These are phyloP conservation scores for Sclerotinia subarctica DNA, from an alignment of 2,329 filamentous ascomycete genomes.

Conservation along the genomic window DNA sequence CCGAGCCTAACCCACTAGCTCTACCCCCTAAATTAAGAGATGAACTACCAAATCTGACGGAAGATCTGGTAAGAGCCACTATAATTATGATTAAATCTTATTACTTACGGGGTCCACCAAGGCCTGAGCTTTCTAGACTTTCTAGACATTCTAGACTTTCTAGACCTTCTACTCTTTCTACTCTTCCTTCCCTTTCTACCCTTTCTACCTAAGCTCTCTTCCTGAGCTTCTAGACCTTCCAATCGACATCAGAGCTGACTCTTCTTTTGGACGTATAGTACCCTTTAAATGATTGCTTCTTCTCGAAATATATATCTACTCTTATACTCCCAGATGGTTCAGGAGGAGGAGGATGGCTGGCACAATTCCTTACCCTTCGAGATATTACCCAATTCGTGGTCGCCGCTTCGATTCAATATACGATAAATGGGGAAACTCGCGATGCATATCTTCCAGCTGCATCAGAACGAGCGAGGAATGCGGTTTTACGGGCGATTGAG, in stretches of 20 bases:
- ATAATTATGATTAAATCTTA: background rate
- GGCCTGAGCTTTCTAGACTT: background rate
- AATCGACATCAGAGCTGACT: background rate
- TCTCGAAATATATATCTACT: conserved; percentile 39
- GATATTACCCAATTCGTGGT: conserved; percentile 43
- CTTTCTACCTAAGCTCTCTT: background rate
- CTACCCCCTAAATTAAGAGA: conserved; percentile 39
- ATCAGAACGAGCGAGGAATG: conserved; percentile 41
- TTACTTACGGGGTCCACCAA: background rate
- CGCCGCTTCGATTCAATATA: conserved; percentile 42
- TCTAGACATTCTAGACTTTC: too few species aligned
- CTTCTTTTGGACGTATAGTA: conserved; percentile 34
- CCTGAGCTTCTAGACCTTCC: background rate
- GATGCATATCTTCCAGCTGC: conserved; percentile 39
- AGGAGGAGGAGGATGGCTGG: conserved; percentile 38
- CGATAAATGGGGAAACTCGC: conserved; percentile 39
- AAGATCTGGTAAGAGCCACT: conserved; percentile 39
- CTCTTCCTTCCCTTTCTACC: background rate
- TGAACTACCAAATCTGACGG: conserved; percentile 41
- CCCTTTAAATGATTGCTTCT: conserved; percentile 41
- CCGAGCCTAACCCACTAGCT: conserved; percentile 39
- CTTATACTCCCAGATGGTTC: conserved; percentile 37
- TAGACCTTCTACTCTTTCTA: too few species aligned
- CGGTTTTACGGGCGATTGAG: conserved; percentile 40
- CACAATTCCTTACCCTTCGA: conserved; percentile 42